These are phyloP conservation scores for Lentinula lateritia DNA, from an alignment of 768 basidiomycete genomes.

Conservation along the genomic window DNA sequence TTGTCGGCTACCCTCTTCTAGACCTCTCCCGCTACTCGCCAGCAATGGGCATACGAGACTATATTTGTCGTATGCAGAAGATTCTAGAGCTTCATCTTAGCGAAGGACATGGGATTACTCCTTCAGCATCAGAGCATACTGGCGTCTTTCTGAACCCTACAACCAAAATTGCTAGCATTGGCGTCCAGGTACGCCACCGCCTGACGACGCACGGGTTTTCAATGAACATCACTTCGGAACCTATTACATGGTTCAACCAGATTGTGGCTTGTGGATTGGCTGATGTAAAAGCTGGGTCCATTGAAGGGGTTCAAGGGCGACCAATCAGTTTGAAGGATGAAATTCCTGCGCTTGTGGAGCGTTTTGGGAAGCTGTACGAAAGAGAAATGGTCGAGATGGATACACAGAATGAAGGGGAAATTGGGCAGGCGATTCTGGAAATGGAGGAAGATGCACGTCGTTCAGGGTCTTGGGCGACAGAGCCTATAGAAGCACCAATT, in stretches of 20 bases:
- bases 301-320: conserved; percentile 41
- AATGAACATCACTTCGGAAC: conserved; percentile 82
- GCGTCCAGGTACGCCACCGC: conserved; percentile 92
- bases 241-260: conserved; percentile 77
- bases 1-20: conserved; percentile 92
- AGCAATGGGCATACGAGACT: conserved; percentile 66
- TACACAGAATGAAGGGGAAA: conserved; percentile 35
- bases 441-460: conserved; percentile 39
- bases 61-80: conserved; percentile 79
- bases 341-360: conserved; percentile 41
- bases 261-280: conserved; percentile 89
- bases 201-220: conserved; percentile 95
- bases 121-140: conserved; percentile 70
- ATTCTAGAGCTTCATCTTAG: conserved; percentile 59
- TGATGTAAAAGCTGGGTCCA: conserved; percentile 74
- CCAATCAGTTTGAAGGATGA: conserved; percentile 41
- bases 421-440: conserved; percentile 39
- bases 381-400: conserved; percentile 44
- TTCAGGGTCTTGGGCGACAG: conserved; percentile 35
- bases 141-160: conserved; percentile 81
- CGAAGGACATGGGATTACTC: conserved; percentile 51
- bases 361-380: conserved; percentile 42
- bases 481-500: conserved; percentile 1
- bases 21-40: conserved; percentile 82
- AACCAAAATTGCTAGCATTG: conserved; percentile 92